Evolutionary conservation across 768 basidiomycete species (phyloP).

Genomic region (Termitomyces heimii): DNA sequence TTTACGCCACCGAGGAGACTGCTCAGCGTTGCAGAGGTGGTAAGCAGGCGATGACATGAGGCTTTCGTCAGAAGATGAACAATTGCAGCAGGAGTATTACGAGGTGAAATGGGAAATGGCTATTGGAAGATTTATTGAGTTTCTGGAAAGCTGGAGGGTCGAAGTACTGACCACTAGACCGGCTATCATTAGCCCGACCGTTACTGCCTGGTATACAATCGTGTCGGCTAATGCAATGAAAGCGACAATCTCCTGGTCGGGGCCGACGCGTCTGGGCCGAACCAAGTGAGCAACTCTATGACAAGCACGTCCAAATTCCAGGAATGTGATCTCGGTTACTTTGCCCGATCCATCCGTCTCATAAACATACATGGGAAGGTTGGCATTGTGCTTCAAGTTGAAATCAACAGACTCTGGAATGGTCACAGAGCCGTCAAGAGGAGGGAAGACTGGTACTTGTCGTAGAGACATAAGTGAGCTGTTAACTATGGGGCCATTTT

Average conservation of each 20-base stretch:
- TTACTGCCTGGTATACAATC: constrained; percentile 30
- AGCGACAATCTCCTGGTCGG: constrained; percentile 20
- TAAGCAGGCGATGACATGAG: constrained; percentile 25
- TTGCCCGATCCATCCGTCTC: constrained; percentile 10
- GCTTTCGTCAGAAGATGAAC: constrained; percentile 22
- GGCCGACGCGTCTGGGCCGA: constrained; percentile 18
- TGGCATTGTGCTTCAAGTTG: constrained; percentile 15
- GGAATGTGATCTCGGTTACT: constrained; percentile 21
- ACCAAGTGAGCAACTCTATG: constrained; percentile 29
- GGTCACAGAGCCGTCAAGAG: constrained; percentile 11
- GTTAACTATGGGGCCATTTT: neutral
- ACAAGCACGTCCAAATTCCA: constrained; percentile 34
- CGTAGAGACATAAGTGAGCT: neutral
- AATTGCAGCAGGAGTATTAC: constrained; percentile 21
- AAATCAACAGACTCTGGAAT: constrained; percentile 17
- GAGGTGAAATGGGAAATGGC: constrained; percentile 27
- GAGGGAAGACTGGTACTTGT: constrained; percentile 7
- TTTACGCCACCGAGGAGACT: constrained; percentile 16
- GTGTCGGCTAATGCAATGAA: constrained; percentile 22
- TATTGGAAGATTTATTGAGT: neutral
- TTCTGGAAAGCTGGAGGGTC: neutral
- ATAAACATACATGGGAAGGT: constrained; percentile 14
- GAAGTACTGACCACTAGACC: constrained; percentile 21
- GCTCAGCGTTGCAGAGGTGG: constrained; percentile 19
- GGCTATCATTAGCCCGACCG: constrained; percentile 23